A percentile compares a stretch with the other conserved stretches of the same genome.
Evolutionary conservation across 139 green algal genomes (phyloP).

Genomic region (Auxenochlorella pyrenoidosa): DNA sequence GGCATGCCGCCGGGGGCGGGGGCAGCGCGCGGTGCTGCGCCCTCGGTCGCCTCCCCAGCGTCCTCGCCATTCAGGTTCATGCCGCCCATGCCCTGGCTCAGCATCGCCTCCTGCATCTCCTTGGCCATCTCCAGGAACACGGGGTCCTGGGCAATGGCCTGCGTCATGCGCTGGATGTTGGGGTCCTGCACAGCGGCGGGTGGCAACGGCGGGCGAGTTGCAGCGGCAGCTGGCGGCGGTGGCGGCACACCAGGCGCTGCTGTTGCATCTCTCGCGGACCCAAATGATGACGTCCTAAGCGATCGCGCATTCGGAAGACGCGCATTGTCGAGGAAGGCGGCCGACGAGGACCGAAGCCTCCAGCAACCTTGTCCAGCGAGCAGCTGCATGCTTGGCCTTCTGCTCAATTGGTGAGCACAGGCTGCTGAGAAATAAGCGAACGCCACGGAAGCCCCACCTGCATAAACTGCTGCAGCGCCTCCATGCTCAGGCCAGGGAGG

Average conservation of each 20-base stretch:
- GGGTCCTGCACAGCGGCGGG: constrained; percentile 41
- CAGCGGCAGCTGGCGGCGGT: neutral
- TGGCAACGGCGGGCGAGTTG: neutral
- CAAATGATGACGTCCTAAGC: no score
- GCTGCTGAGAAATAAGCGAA: neutral
- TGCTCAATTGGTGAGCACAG: no score
- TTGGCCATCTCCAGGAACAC: constrained; percentile 54
- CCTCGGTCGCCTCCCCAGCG: neutral
- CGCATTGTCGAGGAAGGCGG: neutral
- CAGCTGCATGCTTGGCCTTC: neutral
- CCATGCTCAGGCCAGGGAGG: constrained; percentile 12
- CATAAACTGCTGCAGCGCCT: constrained; percentile 42
- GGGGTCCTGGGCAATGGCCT: constrained; percentile 52
- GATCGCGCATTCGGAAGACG: neutral
- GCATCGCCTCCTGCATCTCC: constrained; percentile 54
- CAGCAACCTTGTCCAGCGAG: neutral
- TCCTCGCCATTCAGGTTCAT: constrained; percentile 43
- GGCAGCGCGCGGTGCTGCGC: neutral
- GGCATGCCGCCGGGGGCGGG: constrained; percentile 9
- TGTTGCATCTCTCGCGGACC: neutral
- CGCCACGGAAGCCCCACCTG: neutral
- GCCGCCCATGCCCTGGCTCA: constrained; percentile 22
- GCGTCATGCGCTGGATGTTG: constrained; percentile 57
- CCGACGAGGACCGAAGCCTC: neutral
- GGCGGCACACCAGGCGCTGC: no score